phyloP scores from a whole-genome alignment of 2,329 filamentous ascomycete species.

The Nemania sp. region DNA sequence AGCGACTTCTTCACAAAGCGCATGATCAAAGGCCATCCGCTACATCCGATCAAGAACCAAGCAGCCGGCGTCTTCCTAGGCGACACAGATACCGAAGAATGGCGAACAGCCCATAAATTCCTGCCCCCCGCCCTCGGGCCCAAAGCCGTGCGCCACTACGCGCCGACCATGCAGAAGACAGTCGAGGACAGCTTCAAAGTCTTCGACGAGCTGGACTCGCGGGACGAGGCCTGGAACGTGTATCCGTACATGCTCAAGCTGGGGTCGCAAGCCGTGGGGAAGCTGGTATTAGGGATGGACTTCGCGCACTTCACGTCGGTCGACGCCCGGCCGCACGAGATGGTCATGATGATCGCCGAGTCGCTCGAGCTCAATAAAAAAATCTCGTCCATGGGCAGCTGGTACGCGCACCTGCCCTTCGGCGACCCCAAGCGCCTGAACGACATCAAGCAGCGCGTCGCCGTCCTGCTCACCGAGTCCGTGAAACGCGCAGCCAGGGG shows the following conservation, averaged over 20 bases:
- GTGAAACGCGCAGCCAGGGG: constrained; percentile 45
- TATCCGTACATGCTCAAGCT: constrained; percentile 56
- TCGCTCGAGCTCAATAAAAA: constrained; percentile 61
- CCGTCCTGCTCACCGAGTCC: constrained; percentile 44
- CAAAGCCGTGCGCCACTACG: constrained; percentile 64
- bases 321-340: constrained; percentile 53
- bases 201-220: constrained; percentile 54
- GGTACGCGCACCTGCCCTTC: constrained; percentile 61
- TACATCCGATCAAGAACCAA: constrained; percentile 47
- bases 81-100: constrained; percentile 56
- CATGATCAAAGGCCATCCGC: constrained; percentile 54
- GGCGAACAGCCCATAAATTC: constrained; percentile 62
- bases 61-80: constrained; percentile 50
- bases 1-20: constrained; percentile 57
- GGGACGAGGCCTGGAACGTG: constrained; percentile 51
- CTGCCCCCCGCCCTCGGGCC: constrained; percentile 60
- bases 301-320: constrained; percentile 48
- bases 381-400: constrained; percentile 55
- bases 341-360: constrained; percentile 55
- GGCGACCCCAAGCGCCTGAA: constrained; percentile 54
- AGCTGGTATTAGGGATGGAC: constrained; percentile 50
- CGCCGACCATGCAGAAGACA: constrained; percentile 60
- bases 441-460: constrained; percentile 39
- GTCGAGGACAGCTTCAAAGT: constrained; percentile 55
- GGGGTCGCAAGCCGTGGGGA: constrained; percentile 49